These are phyloP conservation scores for Pythium folliculosum DNA, from an alignment of 352 stramenopile species.

Conservation along the genomic window DNA sequence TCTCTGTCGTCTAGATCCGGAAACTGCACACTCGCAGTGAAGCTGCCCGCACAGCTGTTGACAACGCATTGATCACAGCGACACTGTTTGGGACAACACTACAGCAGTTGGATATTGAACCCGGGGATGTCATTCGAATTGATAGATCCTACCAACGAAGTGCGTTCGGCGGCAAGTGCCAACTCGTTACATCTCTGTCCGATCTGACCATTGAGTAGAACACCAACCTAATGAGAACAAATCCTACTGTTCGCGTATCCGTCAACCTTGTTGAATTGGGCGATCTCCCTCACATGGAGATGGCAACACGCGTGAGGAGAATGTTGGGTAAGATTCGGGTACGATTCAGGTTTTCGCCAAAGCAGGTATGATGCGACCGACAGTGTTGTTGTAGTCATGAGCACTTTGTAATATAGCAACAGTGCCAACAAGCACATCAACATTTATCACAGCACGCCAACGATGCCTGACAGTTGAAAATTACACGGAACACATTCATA, in stretches of 20 bases:
- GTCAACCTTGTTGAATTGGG: too few relatives aligned
- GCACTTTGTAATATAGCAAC: too few relatives aligned
- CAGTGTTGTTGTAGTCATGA: too few relatives aligned
- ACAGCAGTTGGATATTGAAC: neutral
- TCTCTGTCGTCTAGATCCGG: neutral
- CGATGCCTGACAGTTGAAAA: too few relatives aligned
- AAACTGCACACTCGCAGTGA: neutral
- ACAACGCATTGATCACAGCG: neutral
- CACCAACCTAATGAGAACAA: neutral
- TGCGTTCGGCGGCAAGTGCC: neutral
- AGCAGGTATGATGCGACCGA: too few relatives aligned
- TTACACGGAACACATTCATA: too few relatives aligned
- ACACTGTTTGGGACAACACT: neutral
- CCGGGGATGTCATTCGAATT: neutral
- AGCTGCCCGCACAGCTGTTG: neutral
- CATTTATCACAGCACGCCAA: too few relatives aligned
- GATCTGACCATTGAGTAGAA: neutral
- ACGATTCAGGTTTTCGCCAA: too few relatives aligned
- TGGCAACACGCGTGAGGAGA: too few relatives aligned
- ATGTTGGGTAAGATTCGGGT: too few relatives aligned
- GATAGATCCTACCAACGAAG: constrained; percentile 2
- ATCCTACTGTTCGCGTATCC: neutral
- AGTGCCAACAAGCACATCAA: too few relatives aligned
- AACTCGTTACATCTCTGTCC: constrained; percentile 1
- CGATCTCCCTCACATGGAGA: too few relatives aligned